Evolutionary conservation across 2,329 filamentous ascomycete genomes (phyloP).

Genomic region (Aphanoascus verrucosus): DNA sequence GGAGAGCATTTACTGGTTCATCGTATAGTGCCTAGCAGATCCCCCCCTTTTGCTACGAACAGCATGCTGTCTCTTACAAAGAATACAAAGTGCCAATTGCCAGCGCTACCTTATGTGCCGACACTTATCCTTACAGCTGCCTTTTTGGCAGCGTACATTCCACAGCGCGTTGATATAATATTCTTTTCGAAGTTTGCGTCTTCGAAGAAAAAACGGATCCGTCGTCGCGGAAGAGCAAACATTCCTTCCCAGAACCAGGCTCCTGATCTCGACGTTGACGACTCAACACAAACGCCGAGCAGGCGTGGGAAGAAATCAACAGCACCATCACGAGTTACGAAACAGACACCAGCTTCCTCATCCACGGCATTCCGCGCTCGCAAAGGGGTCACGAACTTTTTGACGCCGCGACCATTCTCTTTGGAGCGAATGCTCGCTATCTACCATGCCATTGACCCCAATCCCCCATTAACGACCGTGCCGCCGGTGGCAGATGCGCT

Average conservation of each 20-base stretch:
- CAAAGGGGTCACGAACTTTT: conserved; percentile 27
- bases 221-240: conserved; percentile 28
- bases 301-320: conserved; percentile 27
- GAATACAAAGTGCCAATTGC: conserved; percentile 17
- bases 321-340: conserved; percentile 26
- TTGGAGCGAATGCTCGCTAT: conserved; percentile 40
- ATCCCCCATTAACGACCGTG: conserved; percentile 23
- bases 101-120: conserved; percentile 37
- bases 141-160: conserved; percentile 40
- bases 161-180: conserved; percentile 38
- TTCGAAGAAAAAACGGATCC: conserved; percentile 35
- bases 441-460: conserved; percentile 38
- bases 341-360: conserved; percentile 32
- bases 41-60: conserved; percentile 8
- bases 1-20: conserved; percentile 37
- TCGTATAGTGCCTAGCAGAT: conserved; percentile 25
- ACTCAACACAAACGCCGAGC: conserved; percentile 22
- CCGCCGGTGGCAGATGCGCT: conserved; percentile 35
- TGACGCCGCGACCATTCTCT: conserved; percentile 35
- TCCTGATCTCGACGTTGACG: conserved; percentile 20
- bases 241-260: not conserved
- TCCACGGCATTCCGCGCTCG: conserved; percentile 24
- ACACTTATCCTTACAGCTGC: conserved; percentile 38
- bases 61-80: conserved; percentile 10
- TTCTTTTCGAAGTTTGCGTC: conserved; percentile 42